Evolutionary conservation across 495 filamentous ascomycete genomes (phyloP).

Genomic region (Neurospora terricola): DNA sequence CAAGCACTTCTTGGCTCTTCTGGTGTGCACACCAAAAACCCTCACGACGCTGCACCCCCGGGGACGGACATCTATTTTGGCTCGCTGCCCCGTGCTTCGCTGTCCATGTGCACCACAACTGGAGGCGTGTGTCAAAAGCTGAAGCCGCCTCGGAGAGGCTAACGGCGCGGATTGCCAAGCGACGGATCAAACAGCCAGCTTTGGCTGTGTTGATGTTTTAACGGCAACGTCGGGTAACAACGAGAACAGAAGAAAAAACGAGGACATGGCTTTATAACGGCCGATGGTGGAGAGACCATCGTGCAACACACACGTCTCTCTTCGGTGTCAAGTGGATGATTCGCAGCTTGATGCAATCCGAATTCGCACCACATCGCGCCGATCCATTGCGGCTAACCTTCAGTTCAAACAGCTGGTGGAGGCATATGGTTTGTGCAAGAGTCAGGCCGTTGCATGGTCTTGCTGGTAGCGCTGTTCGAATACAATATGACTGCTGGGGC

Average conservation of each 20-base stretch:
- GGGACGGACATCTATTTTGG: neutral
- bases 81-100: neutral
- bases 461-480: slow-evolving; percentile 1
- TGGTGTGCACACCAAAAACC: neutral
- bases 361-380: neutral
- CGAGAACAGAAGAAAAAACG: neutral
- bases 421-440: neutral
- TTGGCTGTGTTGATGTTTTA: neutral
- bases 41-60: neutral
- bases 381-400: neutral
- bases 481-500: slow-evolving; percentile 3
- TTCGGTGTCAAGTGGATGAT: neutral
- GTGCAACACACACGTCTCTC: neutral
- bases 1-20: neutral
- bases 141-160: neutral
- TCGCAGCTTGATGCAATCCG: neutral
- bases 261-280: neutral
- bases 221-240: neutral
- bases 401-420: neutral
- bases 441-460: neutral
- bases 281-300: neutral
- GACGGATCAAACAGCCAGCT: neutral
- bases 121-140: neutral
- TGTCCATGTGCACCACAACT: neutral
- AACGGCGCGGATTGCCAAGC: neutral